These are phyloP conservation scores for Brassica carinata DNA, from an alignment of 345 rosid species.

Conservation along the genomic window DNA sequence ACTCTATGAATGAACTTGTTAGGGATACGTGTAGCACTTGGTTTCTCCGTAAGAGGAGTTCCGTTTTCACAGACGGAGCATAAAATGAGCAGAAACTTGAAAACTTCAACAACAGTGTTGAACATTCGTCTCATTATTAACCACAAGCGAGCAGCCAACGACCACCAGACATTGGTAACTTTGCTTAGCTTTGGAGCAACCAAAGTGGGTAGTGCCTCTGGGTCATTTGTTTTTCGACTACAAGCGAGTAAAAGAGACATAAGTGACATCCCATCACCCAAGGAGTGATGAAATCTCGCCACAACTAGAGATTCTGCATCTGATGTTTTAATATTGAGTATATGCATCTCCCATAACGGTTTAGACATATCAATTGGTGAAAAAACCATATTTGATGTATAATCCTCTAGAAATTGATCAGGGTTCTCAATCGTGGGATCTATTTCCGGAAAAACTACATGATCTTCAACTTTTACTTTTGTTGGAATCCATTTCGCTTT, in stretches of 20 bases:
- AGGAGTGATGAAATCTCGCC: background rate
- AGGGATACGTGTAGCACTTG: conserved; percentile 10
- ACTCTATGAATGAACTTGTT: conserved; percentile 47
- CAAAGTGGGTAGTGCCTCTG: conserved; percentile 46
- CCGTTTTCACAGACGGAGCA: conserved; percentile 40
- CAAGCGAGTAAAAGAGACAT: background rate
- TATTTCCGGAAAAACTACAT: background rate
- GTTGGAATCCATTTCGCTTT: background rate
- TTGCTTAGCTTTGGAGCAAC: conserved; percentile 3
- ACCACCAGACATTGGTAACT: conserved; percentile 15
- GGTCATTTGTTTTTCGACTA: conserved; percentile 41
- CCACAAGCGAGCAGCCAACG: conserved; percentile 44
- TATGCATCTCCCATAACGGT: conserved; percentile 2
- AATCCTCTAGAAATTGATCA: background rate
- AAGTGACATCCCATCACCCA: background rate
- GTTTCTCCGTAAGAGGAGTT: conserved; percentile 46
- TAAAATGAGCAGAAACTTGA: conserved; percentile 34
- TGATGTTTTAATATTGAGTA: background rate
- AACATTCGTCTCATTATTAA: conserved; percentile 37
- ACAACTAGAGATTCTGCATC: background rate
- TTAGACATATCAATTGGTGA: conserved; percentile 10
- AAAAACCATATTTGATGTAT: conserved; percentile 8
- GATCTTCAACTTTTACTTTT: background rate
- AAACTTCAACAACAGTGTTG: conserved; percentile 56
- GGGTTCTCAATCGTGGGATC: background rate